Base-by-base conservation (phyloP, 2,329 filamentous ascomycete species). In the Fusarium subtropicale region DNA sequence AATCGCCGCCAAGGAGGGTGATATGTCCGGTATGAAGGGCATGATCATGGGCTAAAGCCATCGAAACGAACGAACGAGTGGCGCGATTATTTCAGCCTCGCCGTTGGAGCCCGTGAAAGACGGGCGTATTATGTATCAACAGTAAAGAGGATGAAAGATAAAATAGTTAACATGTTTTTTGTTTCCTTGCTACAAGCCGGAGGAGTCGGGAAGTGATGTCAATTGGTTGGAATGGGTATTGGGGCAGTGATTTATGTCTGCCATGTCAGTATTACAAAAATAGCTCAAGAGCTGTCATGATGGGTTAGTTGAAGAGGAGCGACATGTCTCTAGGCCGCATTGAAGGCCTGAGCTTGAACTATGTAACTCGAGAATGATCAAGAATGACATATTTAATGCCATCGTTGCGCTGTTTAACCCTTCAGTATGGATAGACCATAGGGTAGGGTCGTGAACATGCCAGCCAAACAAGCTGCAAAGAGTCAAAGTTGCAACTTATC, bases 1-100 rank as follows among this genome's bases (percentile, higher is more conserved):
- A 82, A 99, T 99, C 77, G 96, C 96, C 26, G 97, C 97, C 77
- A 97, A 97, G 85, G 96, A 99, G 83, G 96, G 96, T 76, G 96
- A 99, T 80, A 91, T 98, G 82, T 88, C 90, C 66, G 93, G 93
- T 73, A 89, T 91, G 87, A 90, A 90, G 81, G 89, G 89, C 60
- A 90, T 91, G 87, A 86, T 91, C 69, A 90, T 91, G 88, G 88
- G 88, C 75, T 91, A 86, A 85, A 45, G 52, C 55, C 57, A 56
- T 57, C 20, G 42, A 71, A 68, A 46, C 64, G 66, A 68, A 46
- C 64, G 66, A 68, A 61, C 70, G 60, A 22, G 41, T 47, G 63
- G 53, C 60, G 48, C 46, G 71, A 66, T 68, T 71, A 56, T 69
- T 72, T 72, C 59, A 58, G 56, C 47, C 64, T 69, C 63, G 54